A percentile compares a stretch with the other conserved stretches of the same genome.
These are phyloP conservation scores for Dothiorella sarmentorum DNA, from an alignment of 2,329 filamentous ascomycete species.

Conservation along the genomic window DNA sequence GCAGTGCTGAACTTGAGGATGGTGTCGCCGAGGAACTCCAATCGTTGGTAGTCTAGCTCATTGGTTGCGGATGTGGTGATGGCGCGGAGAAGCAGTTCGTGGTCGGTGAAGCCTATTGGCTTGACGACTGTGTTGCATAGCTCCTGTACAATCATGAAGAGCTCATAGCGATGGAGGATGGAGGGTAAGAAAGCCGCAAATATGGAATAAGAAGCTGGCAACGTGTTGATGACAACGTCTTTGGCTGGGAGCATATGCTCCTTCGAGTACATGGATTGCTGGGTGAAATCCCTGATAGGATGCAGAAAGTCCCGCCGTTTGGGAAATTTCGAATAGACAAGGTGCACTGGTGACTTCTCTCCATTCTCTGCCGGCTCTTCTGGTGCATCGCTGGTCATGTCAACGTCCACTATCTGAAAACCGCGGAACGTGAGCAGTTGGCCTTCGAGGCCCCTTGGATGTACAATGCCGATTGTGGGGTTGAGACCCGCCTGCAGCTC, in stretches of 20 bases:
- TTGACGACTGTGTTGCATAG: slow-evolving; percentile 56
- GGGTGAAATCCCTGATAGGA: slow-evolving; percentile 20
- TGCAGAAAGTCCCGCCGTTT: slow-evolving; percentile 61
- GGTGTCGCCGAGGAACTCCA: slow-evolving; percentile 85
- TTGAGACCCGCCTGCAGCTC: slow-evolving; percentile 19
- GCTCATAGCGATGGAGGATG: slow-evolving; percentile 67
- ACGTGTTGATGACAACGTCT: slow-evolving; percentile 46
- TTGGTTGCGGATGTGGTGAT: slow-evolving; percentile 63
- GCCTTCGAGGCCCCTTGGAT: not conserved
- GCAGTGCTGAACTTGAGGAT: slow-evolving; percentile 73
- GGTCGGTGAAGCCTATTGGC: slow-evolving; percentile 51
- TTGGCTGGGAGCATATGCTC: slow-evolving; percentile 48
- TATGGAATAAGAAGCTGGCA: slow-evolving; percentile 46
- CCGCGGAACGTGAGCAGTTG: not conserved
- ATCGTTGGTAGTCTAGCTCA: slow-evolving; percentile 71
- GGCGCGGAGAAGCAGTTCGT: slow-evolving; percentile 61
- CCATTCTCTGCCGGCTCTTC: slow-evolving; percentile 21
- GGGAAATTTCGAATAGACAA: slow-evolving; percentile 39
- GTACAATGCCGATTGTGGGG: not conserved
- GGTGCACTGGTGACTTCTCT: not conserved
- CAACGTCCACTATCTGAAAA: not conserved
- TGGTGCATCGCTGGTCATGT: slow-evolving; percentile 9
- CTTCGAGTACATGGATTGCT: slow-evolving; percentile 37
- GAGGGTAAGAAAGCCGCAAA: slow-evolving; percentile 66
- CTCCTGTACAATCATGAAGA: slow-evolving; percentile 59